Evolutionary conservation across 805 yeast genomes (phyloP).

Genomic region (Allodekkera sacchari): DNA sequence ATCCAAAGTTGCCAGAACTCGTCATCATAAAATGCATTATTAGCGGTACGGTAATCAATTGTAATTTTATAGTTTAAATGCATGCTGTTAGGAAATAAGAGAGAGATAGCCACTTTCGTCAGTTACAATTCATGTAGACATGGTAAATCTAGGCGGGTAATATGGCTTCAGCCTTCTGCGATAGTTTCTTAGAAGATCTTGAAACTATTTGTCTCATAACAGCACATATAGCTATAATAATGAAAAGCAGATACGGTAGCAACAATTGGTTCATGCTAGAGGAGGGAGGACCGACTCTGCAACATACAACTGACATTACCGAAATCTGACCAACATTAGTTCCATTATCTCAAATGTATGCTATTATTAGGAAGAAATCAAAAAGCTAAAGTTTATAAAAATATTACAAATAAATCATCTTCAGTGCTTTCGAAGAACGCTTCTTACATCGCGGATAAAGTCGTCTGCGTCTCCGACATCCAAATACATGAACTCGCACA

Average conservation of each 20-base stretch:
- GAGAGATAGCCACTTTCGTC: neutral
- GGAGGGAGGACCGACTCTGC: no score
- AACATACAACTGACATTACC: no score
- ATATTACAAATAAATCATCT: neutral
- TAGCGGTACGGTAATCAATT: neutral
- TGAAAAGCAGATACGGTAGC: no score
- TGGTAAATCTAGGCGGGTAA: no score
- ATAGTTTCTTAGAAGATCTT: no score
- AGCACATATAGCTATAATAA: no score
- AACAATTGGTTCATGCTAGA: no score
- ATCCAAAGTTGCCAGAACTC: conserved; percentile 16
- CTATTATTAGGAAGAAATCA: neutral
- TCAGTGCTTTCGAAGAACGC: conserved; percentile 25
- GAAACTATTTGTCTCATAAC: no score
- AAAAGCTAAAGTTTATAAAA: conserved; percentile 1
- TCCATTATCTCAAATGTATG: no score
- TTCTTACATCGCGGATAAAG: conserved; percentile 35
- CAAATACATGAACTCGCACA: conserved; percentile 24
- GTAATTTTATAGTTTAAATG: neutral
- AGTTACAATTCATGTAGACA: no score
- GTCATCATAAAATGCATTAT: neutral
- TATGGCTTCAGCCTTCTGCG: no score
- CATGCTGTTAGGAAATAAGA: neutral
- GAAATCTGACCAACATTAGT: no score
- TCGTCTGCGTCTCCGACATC: conserved; percentile 44